A percentile compares a stretch with the other conserved stretches of the same genome.
Evolutionary conservation across 805 yeast species (phyloP).

Genomic region (Saturnispora saitoi): DNA sequence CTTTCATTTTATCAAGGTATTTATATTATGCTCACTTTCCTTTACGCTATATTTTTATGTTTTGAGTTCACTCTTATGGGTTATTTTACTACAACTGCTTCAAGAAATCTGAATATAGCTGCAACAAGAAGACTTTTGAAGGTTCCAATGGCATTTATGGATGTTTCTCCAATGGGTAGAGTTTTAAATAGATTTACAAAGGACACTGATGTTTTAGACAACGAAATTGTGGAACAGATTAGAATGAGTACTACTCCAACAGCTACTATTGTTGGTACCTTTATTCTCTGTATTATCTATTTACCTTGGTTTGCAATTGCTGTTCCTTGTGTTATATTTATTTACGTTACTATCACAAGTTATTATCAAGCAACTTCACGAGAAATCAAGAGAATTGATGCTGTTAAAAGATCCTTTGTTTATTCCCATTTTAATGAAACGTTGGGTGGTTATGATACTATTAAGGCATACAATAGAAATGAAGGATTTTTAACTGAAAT

Average conservation of each 20-base stretch:
- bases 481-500: slow-evolving; percentile 40
- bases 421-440: slow-evolving; percentile 66
- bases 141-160: slow-evolving; percentile 78
- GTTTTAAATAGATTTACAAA: slow-evolving; percentile 79
- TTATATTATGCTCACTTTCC: slow-evolving; percentile 51
- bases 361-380: slow-evolving; percentile 66
- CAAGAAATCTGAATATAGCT: slow-evolving; percentile 47
- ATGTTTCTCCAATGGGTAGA: slow-evolving; percentile 82
- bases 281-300: slow-evolving; percentile 59
- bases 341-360: slow-evolving; percentile 40
- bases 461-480: slow-evolving; percentile 43
- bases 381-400: slow-evolving; percentile 69
- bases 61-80: slow-evolving; percentile 39
- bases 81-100: slow-evolving; percentile 43
- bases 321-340: slow-evolving; percentile 40
- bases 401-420: slow-evolving; percentile 60
- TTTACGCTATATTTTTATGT: slow-evolving; percentile 37
- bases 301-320: slow-evolving; percentile 72
- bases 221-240: slow-evolving; percentile 64
- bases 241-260: slow-evolving; percentile 50
- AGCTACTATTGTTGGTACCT: slow-evolving; percentile 49
- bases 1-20: slow-evolving; percentile 65
- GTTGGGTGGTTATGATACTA: slow-evolving; percentile 55
- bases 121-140: slow-evolving; percentile 46
- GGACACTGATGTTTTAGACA: slow-evolving; percentile 79